Conservation (phyloP, 805 yeast species). For the Starmerella ratchasimensis region DNA sequence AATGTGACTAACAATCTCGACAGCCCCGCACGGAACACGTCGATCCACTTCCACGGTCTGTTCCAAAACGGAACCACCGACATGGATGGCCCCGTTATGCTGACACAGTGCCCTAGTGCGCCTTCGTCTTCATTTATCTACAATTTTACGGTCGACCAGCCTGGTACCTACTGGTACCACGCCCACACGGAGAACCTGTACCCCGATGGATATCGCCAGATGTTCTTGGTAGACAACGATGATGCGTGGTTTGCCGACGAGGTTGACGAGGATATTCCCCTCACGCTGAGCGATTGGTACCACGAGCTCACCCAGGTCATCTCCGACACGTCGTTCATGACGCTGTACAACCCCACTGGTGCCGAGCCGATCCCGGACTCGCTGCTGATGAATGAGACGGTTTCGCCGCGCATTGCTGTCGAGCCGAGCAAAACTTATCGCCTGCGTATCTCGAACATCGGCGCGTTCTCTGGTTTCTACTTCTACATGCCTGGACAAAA, state of each 20-base stretch:
- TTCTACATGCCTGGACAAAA: slow-evolving; percentile 79
- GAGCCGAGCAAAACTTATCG: slow-evolving; percentile 77
- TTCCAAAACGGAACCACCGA: slow-evolving; percentile 61
- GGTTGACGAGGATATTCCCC: slow-evolving; percentile 63
- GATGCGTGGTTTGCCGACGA: slow-evolving; percentile 44
- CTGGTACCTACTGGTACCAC: slow-evolving; percentile 95
- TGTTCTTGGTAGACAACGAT: slow-evolving; percentile 58
- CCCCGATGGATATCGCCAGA: slow-evolving; percentile 62
- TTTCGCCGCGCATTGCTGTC: slow-evolving; percentile 35
- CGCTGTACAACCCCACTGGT: slow-evolving; percentile 81
- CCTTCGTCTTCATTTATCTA: slow-evolving; percentile 62
- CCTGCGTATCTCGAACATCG: slow-evolving; percentile 67
- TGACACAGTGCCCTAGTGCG: slow-evolving; percentile 86
- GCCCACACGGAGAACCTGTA: slow-evolving; percentile 84
- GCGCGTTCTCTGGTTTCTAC: slow-evolving; percentile 86
- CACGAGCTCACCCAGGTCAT: slow-evolving; percentile 46
- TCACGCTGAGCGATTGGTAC: slow-evolving; percentile 80
- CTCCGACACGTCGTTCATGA: slow-evolving; percentile 40
- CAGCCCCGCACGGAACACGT: slow-evolving; percentile 42
- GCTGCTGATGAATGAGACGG: slow-evolving; percentile 68
- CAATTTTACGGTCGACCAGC: slow-evolving; percentile 80
- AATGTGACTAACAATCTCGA: slow-evolving; percentile 63
- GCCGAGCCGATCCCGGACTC: slow-evolving; percentile 93
- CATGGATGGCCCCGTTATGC: slow-evolving; percentile 85
- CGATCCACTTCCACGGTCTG: slow-evolving; percentile 88